Conservation (phyloP, 148 eudicot species). For the Hydrangea macrophylla region DNA sequence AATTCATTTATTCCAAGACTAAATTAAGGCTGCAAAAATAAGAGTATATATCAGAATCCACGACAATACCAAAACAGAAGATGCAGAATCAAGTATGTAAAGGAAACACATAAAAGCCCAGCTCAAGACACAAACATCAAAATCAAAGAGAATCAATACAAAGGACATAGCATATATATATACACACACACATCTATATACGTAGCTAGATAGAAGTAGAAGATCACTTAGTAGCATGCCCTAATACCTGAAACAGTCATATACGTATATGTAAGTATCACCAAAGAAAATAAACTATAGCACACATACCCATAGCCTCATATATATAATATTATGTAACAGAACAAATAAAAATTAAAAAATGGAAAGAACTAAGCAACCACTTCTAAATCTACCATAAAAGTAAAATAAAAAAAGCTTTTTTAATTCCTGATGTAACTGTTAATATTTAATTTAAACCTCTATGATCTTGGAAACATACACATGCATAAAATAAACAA, state of each 20-base stretch:
- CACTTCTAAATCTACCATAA: background rate
- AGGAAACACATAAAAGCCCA: background rate
- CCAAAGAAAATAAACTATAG: background rate
- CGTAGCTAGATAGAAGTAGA: background rate
- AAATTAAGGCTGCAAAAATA: background rate
- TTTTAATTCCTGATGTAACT: no score
- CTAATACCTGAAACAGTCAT: background rate
- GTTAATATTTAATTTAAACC: background rate
- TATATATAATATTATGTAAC: no score
- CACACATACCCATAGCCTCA: no score
- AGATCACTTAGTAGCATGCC: background rate
- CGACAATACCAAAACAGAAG: background rate
- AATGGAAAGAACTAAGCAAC: background rate
- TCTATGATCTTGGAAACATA: constrained; percentile 31
- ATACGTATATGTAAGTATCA: background rate
- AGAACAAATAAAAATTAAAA: background rate
- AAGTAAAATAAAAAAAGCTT: no score
- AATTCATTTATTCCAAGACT: background rate
- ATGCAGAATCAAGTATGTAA: background rate
- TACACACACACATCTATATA: background rate
- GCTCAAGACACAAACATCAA: background rate
- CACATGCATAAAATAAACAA: constrained; percentile 21
- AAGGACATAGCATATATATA: no score
- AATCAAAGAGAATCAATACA: background rate
- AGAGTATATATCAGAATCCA: background rate